These are phyloP conservation scores for Colletotrichum liaoningense DNA, from an alignment of 2,329 filamentous ascomycete species.

Conservation along the genomic window DNA sequence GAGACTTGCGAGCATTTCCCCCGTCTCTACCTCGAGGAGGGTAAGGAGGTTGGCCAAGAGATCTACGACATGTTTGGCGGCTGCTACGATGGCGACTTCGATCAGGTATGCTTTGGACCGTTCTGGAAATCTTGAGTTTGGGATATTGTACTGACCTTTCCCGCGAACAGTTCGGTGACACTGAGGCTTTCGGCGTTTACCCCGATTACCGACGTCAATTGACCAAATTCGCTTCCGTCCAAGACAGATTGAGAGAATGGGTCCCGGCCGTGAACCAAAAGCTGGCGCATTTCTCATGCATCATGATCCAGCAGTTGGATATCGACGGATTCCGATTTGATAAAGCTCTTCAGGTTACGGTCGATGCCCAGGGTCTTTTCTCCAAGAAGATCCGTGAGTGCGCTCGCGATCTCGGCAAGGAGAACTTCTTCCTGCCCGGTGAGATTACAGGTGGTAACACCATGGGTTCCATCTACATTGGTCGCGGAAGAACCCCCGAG, in stretches of 20 bases:
- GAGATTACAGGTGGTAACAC: constrained; percentile 74
- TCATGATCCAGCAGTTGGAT: constrained; percentile 70
- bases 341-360: constrained; percentile 74
- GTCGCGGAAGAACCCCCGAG: constrained; percentile 64
- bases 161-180: constrained; percentile 63
- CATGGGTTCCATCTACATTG: constrained; percentile 70
- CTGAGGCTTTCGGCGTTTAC: constrained; percentile 71
- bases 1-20: constrained; percentile 65
- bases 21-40: constrained; percentile 70
- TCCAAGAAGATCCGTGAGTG: constrained; percentile 68
- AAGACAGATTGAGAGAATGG: constrained; percentile 76
- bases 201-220: constrained; percentile 73
- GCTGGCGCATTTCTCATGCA: constrained; percentile 71
- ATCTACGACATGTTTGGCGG: constrained; percentile 60
- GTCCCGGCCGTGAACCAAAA: constrained; percentile 66
- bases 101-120: constrained; percentile 48
- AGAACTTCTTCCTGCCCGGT: constrained; percentile 73
- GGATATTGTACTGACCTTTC: background rate
- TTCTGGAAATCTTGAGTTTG: too few species aligned
- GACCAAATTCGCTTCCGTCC: constrained; percentile 74
- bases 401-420: constrained; percentile 64
- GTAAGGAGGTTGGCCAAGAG: constrained; percentile 59
- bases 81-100: constrained; percentile 73
- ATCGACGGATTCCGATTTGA: constrained; percentile 76
- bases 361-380: constrained; percentile 70